These are phyloP conservation scores for Corinectria fuckeliana DNA, from an alignment of 2,329 filamentous ascomycete genomes.

Conservation along the genomic window DNA sequence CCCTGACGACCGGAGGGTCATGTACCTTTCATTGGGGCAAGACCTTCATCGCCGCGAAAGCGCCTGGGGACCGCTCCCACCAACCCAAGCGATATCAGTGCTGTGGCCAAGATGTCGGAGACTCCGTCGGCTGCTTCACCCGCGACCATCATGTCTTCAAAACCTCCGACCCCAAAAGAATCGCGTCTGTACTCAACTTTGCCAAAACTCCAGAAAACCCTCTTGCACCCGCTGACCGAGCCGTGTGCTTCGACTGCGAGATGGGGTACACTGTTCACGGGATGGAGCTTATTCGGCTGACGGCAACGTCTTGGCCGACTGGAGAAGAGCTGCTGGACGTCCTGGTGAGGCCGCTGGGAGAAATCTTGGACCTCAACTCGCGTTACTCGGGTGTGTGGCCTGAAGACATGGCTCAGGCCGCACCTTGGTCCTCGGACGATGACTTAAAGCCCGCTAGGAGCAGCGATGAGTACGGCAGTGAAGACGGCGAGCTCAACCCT, in stretches of 20 bases:
- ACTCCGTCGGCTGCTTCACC: slow-evolving; percentile 76
- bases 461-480: slow-evolving; percentile 33
- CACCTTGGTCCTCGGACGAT: slow-evolving; percentile 54
- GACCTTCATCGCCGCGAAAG: slow-evolving; percentile 63
- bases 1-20: slow-evolving; percentile 75
- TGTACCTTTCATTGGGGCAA: slow-evolving; percentile 86
- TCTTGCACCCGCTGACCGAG: slow-evolving; percentile 57
- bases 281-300: slow-evolving; percentile 87
- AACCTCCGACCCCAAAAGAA: slow-evolving; percentile 73
- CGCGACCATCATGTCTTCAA: slow-evolving; percentile 86
- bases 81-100: slow-evolving; percentile 74
- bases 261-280: slow-evolving; percentile 95
- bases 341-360: slow-evolving; percentile 82
- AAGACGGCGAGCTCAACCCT: slow-evolving; percentile 38
- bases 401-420: slow-evolving; percentile 75
- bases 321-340: slow-evolving; percentile 80
- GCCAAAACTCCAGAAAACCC: slow-evolving; percentile 74
- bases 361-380: slow-evolving; percentile 89
- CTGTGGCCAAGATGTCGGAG: slow-evolving; percentile 77
- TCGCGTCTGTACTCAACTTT: slow-evolving; percentile 83
- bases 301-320: slow-evolving; percentile 84
- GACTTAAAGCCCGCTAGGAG: slow-evolving; percentile 35
- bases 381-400: slow-evolving; percentile 87
- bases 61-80: slow-evolving; percentile 62
- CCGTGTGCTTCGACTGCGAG: slow-evolving; percentile 92